These are phyloP conservation scores for Penicillium capsulatum DNA, from an alignment of 2,329 filamentous ascomycete species.

Conservation along the genomic window DNA sequence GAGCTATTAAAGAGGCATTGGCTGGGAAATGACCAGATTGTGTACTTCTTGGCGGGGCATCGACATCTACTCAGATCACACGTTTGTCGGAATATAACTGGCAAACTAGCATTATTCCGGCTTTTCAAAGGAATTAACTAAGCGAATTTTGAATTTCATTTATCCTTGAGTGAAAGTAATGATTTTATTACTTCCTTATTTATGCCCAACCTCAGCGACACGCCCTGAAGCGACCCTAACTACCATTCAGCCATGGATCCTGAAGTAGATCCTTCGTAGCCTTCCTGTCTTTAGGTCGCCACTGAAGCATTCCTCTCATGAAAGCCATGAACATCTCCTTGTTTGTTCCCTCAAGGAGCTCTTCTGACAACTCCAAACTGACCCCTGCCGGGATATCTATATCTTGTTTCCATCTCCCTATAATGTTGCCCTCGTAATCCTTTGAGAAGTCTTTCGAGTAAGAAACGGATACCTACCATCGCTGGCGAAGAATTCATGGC, in stretches of 20 bases:
- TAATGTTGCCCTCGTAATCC: background rate
- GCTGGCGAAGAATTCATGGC: slow-evolving; percentile 25
- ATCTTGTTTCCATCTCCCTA: background rate
- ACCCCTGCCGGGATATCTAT: slow-evolving; percentile 16
- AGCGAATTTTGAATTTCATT: too few species aligned
- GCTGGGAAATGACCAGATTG: too few species aligned
- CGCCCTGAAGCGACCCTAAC: too few species aligned
- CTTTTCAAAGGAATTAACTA: too few species aligned
- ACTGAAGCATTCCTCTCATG: slow-evolving; percentile 36
- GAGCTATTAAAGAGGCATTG: too few species aligned
- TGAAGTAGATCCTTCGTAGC: slow-evolving; percentile 38
- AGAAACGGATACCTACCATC: slow-evolving; percentile 15
- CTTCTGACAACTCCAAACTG: slow-evolving; percentile 20
- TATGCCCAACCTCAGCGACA: too few species aligned
- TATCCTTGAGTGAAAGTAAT: too few species aligned
- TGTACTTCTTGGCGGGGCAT: too few species aligned
- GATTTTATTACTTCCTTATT: too few species aligned
- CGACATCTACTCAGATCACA: too few species aligned
- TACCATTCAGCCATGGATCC: slow-evolving; percentile 27
- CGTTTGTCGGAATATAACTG: too few species aligned
- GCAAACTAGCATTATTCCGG: too few species aligned
- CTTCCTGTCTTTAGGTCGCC: slow-evolving; percentile 38
- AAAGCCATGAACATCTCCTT: slow-evolving; percentile 36
- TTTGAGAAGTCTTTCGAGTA: slow-evolving; percentile 1
- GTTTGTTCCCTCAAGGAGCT: slow-evolving; percentile 22